A percentile compares a stretch with the other conserved stretches of the same genome.
Evolutionary conservation across 371 early-diverging fungal species (phyloP).

Genomic region (Mortierella sp.): DNA sequence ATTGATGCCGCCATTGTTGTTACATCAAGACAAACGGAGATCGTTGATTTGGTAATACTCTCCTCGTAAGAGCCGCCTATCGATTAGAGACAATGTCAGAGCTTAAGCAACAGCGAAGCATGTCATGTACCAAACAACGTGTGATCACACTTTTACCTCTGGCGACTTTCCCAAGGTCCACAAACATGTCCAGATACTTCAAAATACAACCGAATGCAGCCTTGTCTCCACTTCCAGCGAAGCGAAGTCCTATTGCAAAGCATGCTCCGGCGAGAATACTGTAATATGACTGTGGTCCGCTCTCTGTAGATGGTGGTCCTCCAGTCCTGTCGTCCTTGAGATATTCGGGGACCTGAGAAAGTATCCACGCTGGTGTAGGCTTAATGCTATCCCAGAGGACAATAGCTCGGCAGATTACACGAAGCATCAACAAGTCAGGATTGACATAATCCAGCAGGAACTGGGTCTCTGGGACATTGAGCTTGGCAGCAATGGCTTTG

Average conservation of each 20-base stretch:
- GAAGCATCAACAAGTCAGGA: conserved; percentile 77
- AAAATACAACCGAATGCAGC: conserved; percentile 63
- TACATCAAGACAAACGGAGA: conserved; percentile 74
- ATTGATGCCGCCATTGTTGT: conserved; percentile 71
- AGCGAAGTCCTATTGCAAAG: conserved; percentile 81
- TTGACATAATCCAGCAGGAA: conserved; percentile 73
- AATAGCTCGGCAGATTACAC: conserved; percentile 72
- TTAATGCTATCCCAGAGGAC: conserved; percentile 79
- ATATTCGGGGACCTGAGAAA: conserved; percentile 71
- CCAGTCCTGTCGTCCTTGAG: conserved; percentile 47
- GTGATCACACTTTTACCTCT: too few relatives aligned
- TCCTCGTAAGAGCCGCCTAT: conserved; percentile 64
- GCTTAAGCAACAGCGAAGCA: neutral
- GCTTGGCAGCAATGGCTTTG: conserved; percentile 64
- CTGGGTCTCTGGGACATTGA: conserved; percentile 67
- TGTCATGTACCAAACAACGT: neutral
- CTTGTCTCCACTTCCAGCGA: conserved; percentile 78
- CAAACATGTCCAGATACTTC: conserved; percentile 62
- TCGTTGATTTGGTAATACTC: conserved; percentile 62
- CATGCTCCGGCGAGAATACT: conserved; percentile 82
- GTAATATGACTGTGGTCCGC: conserved; percentile 69
- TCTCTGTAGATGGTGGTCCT: conserved; percentile 43
- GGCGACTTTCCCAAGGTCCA: conserved; percentile 36
- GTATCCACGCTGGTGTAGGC: conserved; percentile 74
- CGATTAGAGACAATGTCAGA: neutral